These are phyloP conservation scores for Alternaria viburni DNA, from an alignment of 2,329 filamentous ascomycete genomes.

Conservation along the genomic window DNA sequence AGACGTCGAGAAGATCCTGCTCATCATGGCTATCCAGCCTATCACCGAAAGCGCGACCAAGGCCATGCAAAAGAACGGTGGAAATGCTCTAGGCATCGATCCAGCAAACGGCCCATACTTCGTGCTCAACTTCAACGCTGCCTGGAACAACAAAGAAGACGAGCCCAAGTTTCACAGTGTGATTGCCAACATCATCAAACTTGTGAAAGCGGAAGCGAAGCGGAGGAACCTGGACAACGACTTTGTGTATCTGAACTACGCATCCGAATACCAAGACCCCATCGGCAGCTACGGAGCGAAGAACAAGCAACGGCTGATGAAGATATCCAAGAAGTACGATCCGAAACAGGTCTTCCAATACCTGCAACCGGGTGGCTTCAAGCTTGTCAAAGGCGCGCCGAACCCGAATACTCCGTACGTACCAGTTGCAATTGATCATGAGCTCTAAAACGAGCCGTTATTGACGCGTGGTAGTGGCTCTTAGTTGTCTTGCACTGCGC, in stretches of 20 bases:
- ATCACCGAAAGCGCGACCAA: constrained; percentile 15
- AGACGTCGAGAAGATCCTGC: constrained; percentile 22
- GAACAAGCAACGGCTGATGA: constrained; percentile 31
- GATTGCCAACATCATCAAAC: constrained; percentile 8
- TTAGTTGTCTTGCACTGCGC: too few species aligned
- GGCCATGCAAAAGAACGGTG: constrained; percentile 26
- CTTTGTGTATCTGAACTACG: constrained; percentile 24
- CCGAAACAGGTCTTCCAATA: constrained; percentile 49
- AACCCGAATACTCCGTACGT: neutral
- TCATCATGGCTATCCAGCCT: constrained; percentile 22
- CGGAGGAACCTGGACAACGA: constrained; percentile 13
- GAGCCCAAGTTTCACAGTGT: constrained; percentile 15
- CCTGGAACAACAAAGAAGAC: constrained; percentile 11
- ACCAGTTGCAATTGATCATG: neutral
- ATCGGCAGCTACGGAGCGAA: constrained; percentile 49
- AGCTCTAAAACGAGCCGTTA: neutral
- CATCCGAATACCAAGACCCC: constrained; percentile 47
- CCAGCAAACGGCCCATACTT: constrained; percentile 21
- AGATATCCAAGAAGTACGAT: constrained; percentile 48
- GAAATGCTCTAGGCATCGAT: constrained; percentile 33
- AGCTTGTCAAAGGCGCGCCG: constrained; percentile 23
- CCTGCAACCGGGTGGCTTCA: constrained; percentile 51
- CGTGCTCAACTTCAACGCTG: constrained; percentile 18
- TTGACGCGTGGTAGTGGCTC: neutral
- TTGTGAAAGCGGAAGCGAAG: constrained; percentile 11